Evolutionary conservation across 2,329 filamentous ascomycete genomes (phyloP), one percentile per base, ranked within the genome.

Genomic region (Aspergillus sp.): DNA sequence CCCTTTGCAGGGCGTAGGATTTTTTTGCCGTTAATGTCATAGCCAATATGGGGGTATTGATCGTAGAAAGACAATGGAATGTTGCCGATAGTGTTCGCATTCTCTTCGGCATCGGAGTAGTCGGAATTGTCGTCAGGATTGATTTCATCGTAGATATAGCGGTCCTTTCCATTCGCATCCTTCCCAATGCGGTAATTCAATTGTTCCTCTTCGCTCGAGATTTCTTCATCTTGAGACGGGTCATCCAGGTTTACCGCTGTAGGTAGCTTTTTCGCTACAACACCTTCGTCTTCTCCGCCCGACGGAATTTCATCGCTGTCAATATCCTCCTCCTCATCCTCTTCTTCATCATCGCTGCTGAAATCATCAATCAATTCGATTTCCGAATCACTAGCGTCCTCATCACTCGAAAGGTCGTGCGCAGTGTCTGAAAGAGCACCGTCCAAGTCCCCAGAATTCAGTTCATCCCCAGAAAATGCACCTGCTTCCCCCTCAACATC

Each of bases 11-110:
- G 95, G 52, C 95, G 89, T 87, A 96, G 90, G 63, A 99, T 96
- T 76, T 90, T 96, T 84, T 96, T 97, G 75, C 95, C 95, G 75
- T 99, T 96, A 79, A 99, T 98, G 69, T 97, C 91, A 77, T 99
- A 99, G 59, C 95, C 95, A 72, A 99, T 97, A 73, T 99, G 95
- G 51, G 95, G 95, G 73, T 97, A 99, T 37, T 91, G 90, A 74
- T 99, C 95, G 80, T 99, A 99, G 77, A 96, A 98, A 3, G 90
- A 89, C 50, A 98, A 80, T 5, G 93, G 91, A 59, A 99, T 99
- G 72, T 98, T 83, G 65, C 95, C 96, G 68, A 99, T 97, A 0
- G 95, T 98, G 77, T 99, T 99, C 52, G 82, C 82, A 27, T 88
- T 85, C 56, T 86, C 89, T 61, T 89, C 86, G 3, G 87, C 88